Base-by-base conservation (phyloP, 768 basidiomycete genomes). In the Sporobolomyces pararoseus region DNA sequence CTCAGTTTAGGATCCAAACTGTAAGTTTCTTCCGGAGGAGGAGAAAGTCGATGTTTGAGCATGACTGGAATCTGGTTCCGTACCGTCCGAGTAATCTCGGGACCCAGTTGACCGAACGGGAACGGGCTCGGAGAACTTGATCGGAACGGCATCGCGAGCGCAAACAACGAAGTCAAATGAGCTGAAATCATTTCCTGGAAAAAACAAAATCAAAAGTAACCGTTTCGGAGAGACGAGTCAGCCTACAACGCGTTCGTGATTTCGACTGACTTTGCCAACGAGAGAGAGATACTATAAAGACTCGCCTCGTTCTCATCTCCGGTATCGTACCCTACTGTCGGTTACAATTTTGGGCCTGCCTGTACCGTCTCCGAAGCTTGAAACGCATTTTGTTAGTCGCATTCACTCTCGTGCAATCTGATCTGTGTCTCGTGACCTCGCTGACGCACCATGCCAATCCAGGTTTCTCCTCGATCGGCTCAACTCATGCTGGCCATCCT, bases 21-120 rank as follows among this genome's bases (percentile, higher is more conserved):
- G 79, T 97, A 97, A 1, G 95, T 97, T 81, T 98, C 94, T 66
- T 85, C 82, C 0, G 95, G 95, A 3, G 95, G 95, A 0, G 95
- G 95, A 0, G 91, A 93, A 34, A 96, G 83, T 55, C 94, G 83
- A 76, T 96, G 84, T 75, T 84, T 82, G 66, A 99, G 83, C 92
- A 99, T 98, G 62, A 89, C 82, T 1, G 95, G 94, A 53, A 99
- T 97, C 37, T 85, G 83, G 5, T 82, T 84, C 31, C 92, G 84
- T 60, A 98, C 93, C 66, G 85, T 82, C 6, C 84, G 82, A 0
- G 94, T 93, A 71, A 91, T 88, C 31, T 78, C 78, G 59, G 82
- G 81, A 10, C 68, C 83, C 1, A 88, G 52, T 25, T 68, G 65
- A 52, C 74, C 89, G 76, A 97, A 97, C n/a, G 84, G 80, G 79